A percentile compares a stretch with the other conserved stretches of the same genome.
These are phyloP conservation scores for Colletotrichum tabaci DNA, from an alignment of 2,329 filamentous ascomycete species.

Conservation along the genomic window DNA sequence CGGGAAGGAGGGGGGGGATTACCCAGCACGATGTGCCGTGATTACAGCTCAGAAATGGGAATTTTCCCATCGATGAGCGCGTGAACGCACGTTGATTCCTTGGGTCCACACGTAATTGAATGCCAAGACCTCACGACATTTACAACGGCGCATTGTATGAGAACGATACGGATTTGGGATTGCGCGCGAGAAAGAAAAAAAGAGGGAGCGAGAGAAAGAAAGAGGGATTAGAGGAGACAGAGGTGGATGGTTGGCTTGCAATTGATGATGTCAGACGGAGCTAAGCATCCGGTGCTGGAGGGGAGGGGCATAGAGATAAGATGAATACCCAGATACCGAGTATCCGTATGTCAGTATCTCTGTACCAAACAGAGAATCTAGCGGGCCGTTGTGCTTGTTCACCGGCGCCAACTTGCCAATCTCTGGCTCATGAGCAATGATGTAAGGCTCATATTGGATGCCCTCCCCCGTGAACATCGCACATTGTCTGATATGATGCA, in stretches of 20 bases:
- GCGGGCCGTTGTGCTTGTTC: not conserved
- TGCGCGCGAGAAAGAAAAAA: not conserved
- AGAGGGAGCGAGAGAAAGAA: not conserved
- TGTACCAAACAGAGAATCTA: not conserved
- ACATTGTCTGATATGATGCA: constrained; percentile 3
- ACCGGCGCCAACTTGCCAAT: not conserved
- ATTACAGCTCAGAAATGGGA: not conserved
- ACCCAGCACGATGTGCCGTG: not conserved
- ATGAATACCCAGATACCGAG: not conserved
- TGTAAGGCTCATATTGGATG: constrained; percentile 13
- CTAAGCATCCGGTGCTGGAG: not conserved
- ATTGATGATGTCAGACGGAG: constrained; percentile 34
- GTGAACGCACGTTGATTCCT: no score
- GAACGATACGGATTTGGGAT: no score
- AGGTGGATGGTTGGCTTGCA: not conserved
- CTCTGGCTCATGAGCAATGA: constrained; percentile 17
- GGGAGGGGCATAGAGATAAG: constrained; percentile 6
- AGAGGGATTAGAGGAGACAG: not conserved
- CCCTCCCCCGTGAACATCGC: not conserved
- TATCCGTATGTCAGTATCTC: no score
- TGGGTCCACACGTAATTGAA: not conserved
- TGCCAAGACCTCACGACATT: not conserved
- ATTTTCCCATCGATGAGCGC: not conserved
- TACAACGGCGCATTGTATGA: not conserved
- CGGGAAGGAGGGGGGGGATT: not conserved